Conservation (phyloP, 2,329 filamentous ascomycete species). For the Fusarium lyarnte region DNA sequence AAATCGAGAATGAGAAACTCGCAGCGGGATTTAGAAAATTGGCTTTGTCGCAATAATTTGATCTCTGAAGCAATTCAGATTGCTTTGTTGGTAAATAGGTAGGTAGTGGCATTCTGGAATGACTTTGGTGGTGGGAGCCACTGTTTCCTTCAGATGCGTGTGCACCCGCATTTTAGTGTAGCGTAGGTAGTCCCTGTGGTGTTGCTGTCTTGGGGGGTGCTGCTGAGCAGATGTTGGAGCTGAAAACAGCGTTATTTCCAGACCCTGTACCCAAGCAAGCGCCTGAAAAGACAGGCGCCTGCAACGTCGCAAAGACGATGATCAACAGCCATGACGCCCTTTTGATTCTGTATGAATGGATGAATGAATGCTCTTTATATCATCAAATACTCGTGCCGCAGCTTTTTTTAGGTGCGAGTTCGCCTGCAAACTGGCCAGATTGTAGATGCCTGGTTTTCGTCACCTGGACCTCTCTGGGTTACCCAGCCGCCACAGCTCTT, state of each 20-base stretch:
- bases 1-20: constrained; percentile 11
- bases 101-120: constrained; percentile 30
- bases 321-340: constrained; percentile 31
- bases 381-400: constrained; percentile 37
- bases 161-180: constrained; percentile 36
- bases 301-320: constrained; percentile 32
- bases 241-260: constrained; percentile 31
- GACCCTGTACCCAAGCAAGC: constrained; percentile 35
- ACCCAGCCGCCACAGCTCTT: constrained; percentile 36
- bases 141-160: constrained; percentile 33
- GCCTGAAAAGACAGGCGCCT: constrained; percentile 21
- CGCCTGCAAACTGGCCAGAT: constrained; percentile 35
- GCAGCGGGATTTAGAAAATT: constrained; percentile 31
- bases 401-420: constrained; percentile 39
- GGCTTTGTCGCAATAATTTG: constrained; percentile 27
- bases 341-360: constrained; percentile 9
- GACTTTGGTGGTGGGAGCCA: constrained; percentile 38
- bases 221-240: constrained; percentile 12
- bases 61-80: constrained; percentile 24
- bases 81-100: constrained; percentile 24
- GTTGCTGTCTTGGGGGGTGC: constrained; percentile 32
- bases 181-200: constrained; percentile 36
- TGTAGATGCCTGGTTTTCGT: constrained; percentile 39
- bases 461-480: constrained; percentile 28
- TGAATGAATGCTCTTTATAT: constrained; percentile 38